phyloP scores from a whole-genome alignment of 1,284 basidiomycete genomes.

The Malassezia brasiliensis region DNA sequence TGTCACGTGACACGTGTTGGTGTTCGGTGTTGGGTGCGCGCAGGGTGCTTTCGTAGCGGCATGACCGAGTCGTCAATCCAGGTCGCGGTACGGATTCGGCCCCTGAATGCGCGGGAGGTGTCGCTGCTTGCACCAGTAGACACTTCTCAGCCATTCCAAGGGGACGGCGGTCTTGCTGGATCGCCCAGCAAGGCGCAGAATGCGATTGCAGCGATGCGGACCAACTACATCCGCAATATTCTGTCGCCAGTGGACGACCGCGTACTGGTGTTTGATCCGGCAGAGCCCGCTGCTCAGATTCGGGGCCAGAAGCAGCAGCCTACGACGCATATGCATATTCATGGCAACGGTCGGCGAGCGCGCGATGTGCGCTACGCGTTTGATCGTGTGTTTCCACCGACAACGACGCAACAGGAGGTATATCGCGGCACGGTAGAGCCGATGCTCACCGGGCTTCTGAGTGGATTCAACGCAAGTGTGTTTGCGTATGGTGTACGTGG shows the following conservation, averaged over 20 bases:
- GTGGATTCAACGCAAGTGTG: slow-evolving; percentile 46
- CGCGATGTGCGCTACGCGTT: slow-evolving; percentile 46
- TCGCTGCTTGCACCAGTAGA: slow-evolving; percentile 35
- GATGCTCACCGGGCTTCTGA: slow-evolving; percentile 39
- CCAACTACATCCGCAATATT: slow-evolving; percentile 37
- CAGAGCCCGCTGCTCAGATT: slow-evolving; percentile 17
- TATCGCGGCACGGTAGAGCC: slow-evolving; percentile 42
- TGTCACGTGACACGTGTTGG: slow-evolving; percentile 14
- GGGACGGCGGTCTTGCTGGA: slow-evolving; percentile 42
- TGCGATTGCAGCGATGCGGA: slow-evolving; percentile 13
- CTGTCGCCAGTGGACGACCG: slow-evolving; percentile 43
- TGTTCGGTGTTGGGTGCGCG: slow-evolving; percentile 2
- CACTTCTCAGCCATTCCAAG: slow-evolving; percentile 39
- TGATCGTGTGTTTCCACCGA: slow-evolving; percentile 42
- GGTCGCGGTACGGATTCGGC: slow-evolving; percentile 39
- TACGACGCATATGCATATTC: slow-evolving; percentile 7
- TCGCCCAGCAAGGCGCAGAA: slow-evolving; percentile 29
- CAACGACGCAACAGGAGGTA: slow-evolving; percentile 33
- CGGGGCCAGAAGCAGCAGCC: not conserved
- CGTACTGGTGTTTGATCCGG: slow-evolving; percentile 46
- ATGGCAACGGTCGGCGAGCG: slow-evolving; percentile 14
- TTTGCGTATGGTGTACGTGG: slow-evolving; percentile 44
- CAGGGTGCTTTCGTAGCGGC: not conserved
- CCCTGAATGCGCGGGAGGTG: slow-evolving; percentile 40
- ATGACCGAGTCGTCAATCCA: slow-evolving; percentile 31